phyloP scores from a whole-genome alignment of 768 basidiomycete species.

The Saitozyma sp. region DNA sequence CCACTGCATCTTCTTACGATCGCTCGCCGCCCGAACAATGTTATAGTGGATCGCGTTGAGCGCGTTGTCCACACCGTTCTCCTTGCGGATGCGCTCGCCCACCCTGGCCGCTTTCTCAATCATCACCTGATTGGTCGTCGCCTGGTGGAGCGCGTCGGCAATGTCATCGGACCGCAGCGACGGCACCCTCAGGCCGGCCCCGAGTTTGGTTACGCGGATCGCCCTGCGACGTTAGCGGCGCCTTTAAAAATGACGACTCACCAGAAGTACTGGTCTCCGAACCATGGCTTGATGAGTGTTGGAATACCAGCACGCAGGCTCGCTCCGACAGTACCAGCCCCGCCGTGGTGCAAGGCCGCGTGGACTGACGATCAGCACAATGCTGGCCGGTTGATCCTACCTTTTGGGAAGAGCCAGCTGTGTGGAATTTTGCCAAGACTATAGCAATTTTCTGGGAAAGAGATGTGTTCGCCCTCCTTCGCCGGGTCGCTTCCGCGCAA shows the following conservation, averaged over 20 bases:
- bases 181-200: conserved; percentile 61
- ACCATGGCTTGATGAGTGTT: conserved; percentile 71
- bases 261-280: conserved; percentile 69
- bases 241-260: too few species aligned
- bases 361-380: conserved; percentile 52
- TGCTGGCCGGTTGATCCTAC: too few species aligned
- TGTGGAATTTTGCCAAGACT: conserved; percentile 68
- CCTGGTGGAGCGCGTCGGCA: conserved; percentile 61
- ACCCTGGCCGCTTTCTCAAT: conserved; percentile 62
- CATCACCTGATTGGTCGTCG: conserved; percentile 63
- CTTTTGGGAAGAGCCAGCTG: conserved; percentile 53
- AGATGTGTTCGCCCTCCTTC: conserved; percentile 54
- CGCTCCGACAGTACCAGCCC: conserved; percentile 71
- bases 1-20: conserved; percentile 36
- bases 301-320: conserved; percentile 65
- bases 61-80: conserved; percentile 63
- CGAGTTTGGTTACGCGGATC: conserved; percentile 64
- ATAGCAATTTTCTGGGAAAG: conserved; percentile 55
- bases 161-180: conserved; percentile 59
- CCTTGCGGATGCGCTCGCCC: conserved; percentile 57
- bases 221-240: conserved; percentile 50
- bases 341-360: conserved; percentile 68
- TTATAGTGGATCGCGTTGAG: conserved; percentile 63
- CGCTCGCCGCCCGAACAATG: conserved; percentile 54
- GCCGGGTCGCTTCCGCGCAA: conserved; percentile 54